Conservation (phyloP, 495 filamentous ascomycete genomes). For the Recurvomyces mirabilis region DNA sequence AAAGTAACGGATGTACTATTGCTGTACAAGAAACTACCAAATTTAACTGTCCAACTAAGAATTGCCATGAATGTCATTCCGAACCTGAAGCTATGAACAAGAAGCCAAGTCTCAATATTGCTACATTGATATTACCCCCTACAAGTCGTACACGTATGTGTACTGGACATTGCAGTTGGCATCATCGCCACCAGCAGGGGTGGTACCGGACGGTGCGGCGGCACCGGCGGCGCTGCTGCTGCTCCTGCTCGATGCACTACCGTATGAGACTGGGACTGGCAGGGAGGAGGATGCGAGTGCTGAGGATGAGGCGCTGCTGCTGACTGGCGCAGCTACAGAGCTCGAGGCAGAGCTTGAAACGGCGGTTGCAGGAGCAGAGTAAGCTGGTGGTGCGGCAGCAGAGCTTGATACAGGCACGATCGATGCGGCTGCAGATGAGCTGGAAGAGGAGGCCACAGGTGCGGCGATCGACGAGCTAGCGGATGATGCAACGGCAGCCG, state of each 20-base stretch:
- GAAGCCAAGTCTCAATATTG: no score
- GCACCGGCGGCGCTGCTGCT: background rate
- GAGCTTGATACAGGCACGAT: background rate
- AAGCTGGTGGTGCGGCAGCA: background rate
- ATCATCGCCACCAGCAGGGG: constrained; percentile 1
- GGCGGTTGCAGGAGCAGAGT: background rate
- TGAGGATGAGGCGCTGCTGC: no score
- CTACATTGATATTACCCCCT: no score
- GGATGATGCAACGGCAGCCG: background rate
- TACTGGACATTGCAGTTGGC: constrained; percentile 12
- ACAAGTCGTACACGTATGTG: constrained; percentile 9
- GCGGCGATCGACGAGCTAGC: background rate
- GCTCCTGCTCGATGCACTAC: no score
- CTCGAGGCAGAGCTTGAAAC: background rate
- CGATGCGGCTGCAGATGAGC: background rate
- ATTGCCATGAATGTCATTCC: background rate
- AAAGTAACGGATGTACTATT: no score
- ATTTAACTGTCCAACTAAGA: background rate
- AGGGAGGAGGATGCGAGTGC: no score
- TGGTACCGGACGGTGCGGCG: constrained; percentile 3
- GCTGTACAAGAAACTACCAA: constrained; percentile 2
- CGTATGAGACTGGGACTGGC: no score
- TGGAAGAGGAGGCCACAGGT: background rate
- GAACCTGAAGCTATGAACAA: no score
- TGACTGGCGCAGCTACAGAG: no score